A percentile compares a stretch with the other conserved stretches of the same genome.
Conservation (phyloP, 805 yeast species). For the Pichia sporocuriosa region DNA sequence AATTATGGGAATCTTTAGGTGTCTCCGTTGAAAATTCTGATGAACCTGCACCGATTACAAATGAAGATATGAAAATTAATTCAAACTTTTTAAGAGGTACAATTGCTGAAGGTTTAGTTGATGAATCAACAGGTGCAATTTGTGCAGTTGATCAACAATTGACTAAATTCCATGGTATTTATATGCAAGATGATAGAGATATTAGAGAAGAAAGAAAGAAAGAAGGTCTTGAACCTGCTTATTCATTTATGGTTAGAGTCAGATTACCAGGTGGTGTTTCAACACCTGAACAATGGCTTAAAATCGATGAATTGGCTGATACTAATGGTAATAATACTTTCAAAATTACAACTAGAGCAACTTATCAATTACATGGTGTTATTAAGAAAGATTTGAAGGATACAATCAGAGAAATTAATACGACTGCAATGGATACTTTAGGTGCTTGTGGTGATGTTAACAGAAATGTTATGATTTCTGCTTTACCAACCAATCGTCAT, state of each 20-base stretch:
- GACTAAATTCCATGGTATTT: conserved; percentile 96
- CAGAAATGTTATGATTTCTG: conserved; percentile 90
- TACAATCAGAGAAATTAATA: conserved; percentile 87
- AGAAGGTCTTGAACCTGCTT: conserved; percentile 91
- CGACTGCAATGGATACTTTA: conserved; percentile 84
- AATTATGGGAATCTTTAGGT: conserved; percentile 82
- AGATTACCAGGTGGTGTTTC: conserved; percentile 92
- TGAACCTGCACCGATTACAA: conserved; percentile 84
- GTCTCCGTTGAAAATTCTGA: conserved; percentile 85
- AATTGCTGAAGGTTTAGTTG: conserved; percentile 77
- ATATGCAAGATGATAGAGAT: conserved; percentile 98
- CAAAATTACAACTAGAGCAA: conserved; percentile 93
- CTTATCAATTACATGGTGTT: conserved; percentile 93
- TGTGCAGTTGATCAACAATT: conserved; percentile 87
- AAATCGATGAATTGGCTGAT: conserved; percentile 74
- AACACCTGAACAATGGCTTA: conserved; percentile 82
- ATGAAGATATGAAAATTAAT: conserved; percentile 88
- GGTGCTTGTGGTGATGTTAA: conserved; percentile 99
- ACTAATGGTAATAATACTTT: conserved; percentile 86
- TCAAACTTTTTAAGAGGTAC: conserved; percentile 91
- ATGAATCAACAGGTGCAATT: conserved; percentile 83
- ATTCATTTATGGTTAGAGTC: conserved; percentile 94
- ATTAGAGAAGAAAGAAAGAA: conserved; percentile 87
- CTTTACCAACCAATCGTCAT: conserved; percentile 79
- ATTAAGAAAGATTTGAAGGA: conserved; percentile 85